Base-by-base conservation (phyloP, 805 yeast species). In the Wickerhamomyces alni region DNA sequence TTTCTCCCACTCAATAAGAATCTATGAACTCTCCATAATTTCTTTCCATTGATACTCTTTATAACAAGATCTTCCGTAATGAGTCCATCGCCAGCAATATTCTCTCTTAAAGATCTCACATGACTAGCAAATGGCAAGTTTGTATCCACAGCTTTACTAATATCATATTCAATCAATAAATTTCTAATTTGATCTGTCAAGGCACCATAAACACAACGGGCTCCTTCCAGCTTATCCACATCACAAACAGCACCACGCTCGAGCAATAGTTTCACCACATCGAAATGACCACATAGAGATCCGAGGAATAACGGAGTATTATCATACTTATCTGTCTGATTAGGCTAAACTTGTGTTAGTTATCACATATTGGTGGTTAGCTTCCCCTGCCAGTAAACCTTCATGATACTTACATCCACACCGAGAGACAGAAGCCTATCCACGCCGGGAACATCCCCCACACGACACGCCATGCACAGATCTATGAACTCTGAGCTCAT, bases 201-300 rank as follows among this genome's bases (percentile, higher is more conserved):
- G 0, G 94, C 93, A 2, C 89, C 93, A 52, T 85, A 83, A 2
- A 84, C 68, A 47, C 91, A 83, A 33, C 84, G 67, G 11, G 82
- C 86, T 3, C 94, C 93, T 56, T 83, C 85, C 52, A 78, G 78
- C n/a, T 88, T 80, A 54, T 84, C 91, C 51, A 87, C 69, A 57
- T 82, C 89, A 57, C 91, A 83, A 8, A 77, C 68, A 0, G 93
- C 87, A 8, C 95, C 95, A 33, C 77, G 61, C 33, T 73, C 68
- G 9, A 85, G 62, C 17, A 85, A 61, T 36, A 79, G 57, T 38
- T 63, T 66, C n/a, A 85, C 93, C 5, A 85, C 69, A 1, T 63
- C 65, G 44, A 69, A 70, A 56, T 84, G 91, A 1, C 94, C 94
- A 62, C 94, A 84, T 11, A 84, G 54, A 15, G 85, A 75, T 8